phyloP scores from a whole-genome alignment of 371 early-diverging fungal genomes.

The Rhizopus delemar region DNA sequence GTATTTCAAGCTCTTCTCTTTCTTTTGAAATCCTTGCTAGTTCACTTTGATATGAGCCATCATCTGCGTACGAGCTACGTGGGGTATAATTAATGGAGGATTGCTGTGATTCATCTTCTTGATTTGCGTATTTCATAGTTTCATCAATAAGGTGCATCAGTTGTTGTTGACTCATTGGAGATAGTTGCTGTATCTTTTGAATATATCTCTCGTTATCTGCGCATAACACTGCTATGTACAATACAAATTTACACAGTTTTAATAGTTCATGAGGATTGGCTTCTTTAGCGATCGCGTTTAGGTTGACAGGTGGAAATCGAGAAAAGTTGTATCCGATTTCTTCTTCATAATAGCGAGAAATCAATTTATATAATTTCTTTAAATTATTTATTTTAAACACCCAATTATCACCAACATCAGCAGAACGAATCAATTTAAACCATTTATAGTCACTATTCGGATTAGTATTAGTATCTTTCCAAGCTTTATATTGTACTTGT shows the following conservation, averaged over 20 bases:
- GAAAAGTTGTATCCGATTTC: constrained; percentile 59
- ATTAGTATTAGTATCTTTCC: neutral
- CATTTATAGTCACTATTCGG: constrained; percentile 76
- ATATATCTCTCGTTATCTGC: constrained; percentile 80
- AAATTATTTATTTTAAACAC: constrained; percentile 88
- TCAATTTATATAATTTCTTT: constrained; percentile 81
- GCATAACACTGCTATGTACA: constrained; percentile 84
- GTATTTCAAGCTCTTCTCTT: constrained; percentile 64
- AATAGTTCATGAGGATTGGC: constrained; percentile 68
- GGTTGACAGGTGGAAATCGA: constrained; percentile 63
- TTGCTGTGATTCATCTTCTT: constrained; percentile 11
- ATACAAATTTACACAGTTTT: constrained; percentile 76
- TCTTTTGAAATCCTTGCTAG: constrained; percentile 38
- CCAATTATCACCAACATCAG: constrained; percentile 90
- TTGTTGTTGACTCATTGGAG: constrained; percentile 70
- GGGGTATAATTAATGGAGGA: constrained; percentile 26
- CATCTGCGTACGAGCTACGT: constrained; percentile 29
- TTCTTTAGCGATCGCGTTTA: constrained; percentile 83
- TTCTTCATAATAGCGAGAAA: constrained; percentile 86
- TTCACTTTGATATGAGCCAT: constrained; percentile 32
- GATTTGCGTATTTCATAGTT: constrained; percentile 22
- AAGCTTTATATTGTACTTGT: constrained; percentile 7
- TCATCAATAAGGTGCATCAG: constrained; percentile 88
- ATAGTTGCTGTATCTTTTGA: constrained; percentile 75
- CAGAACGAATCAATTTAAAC: constrained; percentile 78